Conservation (phyloP, 1,284 basidiomycete genomes). For the Fomitopsis pinicola region DNA sequence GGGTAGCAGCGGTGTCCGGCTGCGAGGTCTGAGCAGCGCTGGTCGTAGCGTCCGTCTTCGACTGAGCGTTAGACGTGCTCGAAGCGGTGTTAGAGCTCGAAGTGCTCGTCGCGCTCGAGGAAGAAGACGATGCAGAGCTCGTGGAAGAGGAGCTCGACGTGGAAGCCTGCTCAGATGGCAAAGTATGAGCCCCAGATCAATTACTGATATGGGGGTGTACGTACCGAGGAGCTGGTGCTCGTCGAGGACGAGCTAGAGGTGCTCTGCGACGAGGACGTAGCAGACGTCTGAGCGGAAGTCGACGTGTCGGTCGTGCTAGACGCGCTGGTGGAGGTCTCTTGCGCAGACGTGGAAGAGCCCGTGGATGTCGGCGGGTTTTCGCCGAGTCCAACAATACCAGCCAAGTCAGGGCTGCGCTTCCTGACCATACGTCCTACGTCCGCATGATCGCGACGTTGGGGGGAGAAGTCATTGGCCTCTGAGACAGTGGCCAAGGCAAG, state of each 20-base stretch:
- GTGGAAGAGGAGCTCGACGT: slow-evolving; percentile 8
- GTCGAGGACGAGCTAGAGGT: neutral
- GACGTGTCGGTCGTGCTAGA: neutral
- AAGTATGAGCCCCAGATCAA: neutral
- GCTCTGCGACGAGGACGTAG: neutral
- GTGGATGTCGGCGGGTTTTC: slow-evolving; percentile 13
- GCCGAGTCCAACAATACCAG: slow-evolving; percentile 17
- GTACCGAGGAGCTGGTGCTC: neutral
- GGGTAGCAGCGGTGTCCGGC: slow-evolving; percentile 3
- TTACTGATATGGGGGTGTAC: neutral
- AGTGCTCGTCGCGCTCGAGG: slow-evolving; percentile 14
- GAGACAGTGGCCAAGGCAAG: slow-evolving; percentile 40
- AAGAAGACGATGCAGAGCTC: slow-evolving; percentile 3
- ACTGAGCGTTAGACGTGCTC: slow-evolving; percentile 13
- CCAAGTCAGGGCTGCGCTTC: slow-evolving; percentile 44
- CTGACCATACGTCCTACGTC: slow-evolving; percentile 62
- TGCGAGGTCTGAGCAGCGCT: neutral
- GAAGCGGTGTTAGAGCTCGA: slow-evolving; percentile 13
- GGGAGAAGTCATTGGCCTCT: slow-evolving; percentile 41
- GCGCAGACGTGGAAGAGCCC: slow-evolving; percentile 6
- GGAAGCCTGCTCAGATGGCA: neutral
- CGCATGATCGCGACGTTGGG: slow-evolving; percentile 49
- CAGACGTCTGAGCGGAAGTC: neutral
- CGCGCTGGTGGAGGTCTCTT: slow-evolving; percentile 4
- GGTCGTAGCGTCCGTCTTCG: slow-evolving; percentile 3